phyloP scores from a whole-genome alignment of 331 rosid species.

The Pyrus hybrid region DNA sequence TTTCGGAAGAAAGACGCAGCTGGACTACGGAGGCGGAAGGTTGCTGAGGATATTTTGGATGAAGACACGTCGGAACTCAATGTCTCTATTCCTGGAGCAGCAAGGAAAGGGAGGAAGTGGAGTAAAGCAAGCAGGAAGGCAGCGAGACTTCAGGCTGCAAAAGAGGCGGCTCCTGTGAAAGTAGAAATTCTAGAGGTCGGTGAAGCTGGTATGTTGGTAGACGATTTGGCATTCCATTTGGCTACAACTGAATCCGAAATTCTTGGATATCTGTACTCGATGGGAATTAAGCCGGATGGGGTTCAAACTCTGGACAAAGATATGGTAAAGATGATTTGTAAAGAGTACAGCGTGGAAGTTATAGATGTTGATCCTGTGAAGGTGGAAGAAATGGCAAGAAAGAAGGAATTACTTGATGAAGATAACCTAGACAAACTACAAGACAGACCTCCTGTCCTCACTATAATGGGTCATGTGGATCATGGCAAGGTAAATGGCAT shows the following conservation, averaged over 20 bases:
- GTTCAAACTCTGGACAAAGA: conserved; percentile 88
- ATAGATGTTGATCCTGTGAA: conserved; percentile 66
- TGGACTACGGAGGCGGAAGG: conserved; percentile 60
- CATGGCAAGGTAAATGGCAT: conserved; percentile 76
- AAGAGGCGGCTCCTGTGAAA: conserved; percentile 95
- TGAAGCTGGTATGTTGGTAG: conserved; percentile 72
- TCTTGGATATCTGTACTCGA: conserved; percentile 75
- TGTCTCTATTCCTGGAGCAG: conserved; percentile 63
- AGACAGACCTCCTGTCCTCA: conserved; percentile 90
- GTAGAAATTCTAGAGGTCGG: conserved; percentile 91
- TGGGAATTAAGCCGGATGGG: conserved; percentile 94
- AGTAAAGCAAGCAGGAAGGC: conserved; percentile 97
- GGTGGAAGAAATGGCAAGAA: conserved; percentile 71
- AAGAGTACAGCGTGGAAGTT: conserved; percentile 76
- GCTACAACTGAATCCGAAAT: conserved; percentile 76
- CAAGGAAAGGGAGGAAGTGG: conserved; percentile 96
- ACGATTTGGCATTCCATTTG: conserved; percentile 76
- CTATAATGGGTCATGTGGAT: conserved; percentile 99
- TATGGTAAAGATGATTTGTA: conserved; percentile 93
- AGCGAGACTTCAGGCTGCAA: conserved; percentile 89
- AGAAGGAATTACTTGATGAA: conserved; percentile 61
- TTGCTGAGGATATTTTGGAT: conserved; percentile 33
- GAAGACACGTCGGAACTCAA: conserved; percentile 63
- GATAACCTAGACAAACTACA: conserved; percentile 74
- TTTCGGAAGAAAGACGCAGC: conserved; percentile 58